Base-by-base conservation (phyloP, 2,329 filamentous ascomycete genomes). In the Nemania diffusa region DNA sequence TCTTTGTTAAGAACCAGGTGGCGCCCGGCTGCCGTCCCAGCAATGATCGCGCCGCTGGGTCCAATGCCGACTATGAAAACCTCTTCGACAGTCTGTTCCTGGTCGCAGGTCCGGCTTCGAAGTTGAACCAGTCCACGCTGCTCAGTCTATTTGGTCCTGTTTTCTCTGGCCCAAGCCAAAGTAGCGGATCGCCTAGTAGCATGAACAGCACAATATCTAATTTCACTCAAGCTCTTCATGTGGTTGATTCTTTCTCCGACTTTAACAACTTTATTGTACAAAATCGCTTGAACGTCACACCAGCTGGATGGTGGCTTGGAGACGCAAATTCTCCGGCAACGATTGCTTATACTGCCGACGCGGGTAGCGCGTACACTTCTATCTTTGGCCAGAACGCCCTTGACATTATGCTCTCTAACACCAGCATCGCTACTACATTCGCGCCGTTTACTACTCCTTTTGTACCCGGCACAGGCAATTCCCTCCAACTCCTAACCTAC, bases 261-360 rank as follows among this genome's bases (percentile, higher is more conserved):
- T 97, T 97, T 79, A 89, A 90, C 64, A 76, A 84, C 26, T 91
- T 87, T 69, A 86, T 97, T 56, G 73, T 81, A 3, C 79, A 83
- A 6, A 85, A 90, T 37, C 93, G 90, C 76, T 84, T 82, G 57
- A 90, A 90, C 59, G 85, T 95, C 46, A 91, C 88, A 0, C 93
- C 92, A 0, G 92, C 91, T n/a, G 94, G 91, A 0, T 87, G 96
- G 76, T 97, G 92, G 83, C 81, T 97, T 1, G 90, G 89, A 22
- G 87, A 91, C 61, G 81, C 82, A 20, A 81, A 78, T 40, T 85
- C 84, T 1, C 78, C 83, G 1, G 88, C 92, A 0, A 90, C 90
- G 0, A 84, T 96, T 69, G 90, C 91, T 0, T 97, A 92, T 81
- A 83, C 87, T 66, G 91, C 87, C 13, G 90, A 92, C 72, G 80